Evolutionary conservation across 139 green algal genomes (phyloP), one percentile per base, ranked within the genome.

Genomic region (Chara braunii): DNA sequence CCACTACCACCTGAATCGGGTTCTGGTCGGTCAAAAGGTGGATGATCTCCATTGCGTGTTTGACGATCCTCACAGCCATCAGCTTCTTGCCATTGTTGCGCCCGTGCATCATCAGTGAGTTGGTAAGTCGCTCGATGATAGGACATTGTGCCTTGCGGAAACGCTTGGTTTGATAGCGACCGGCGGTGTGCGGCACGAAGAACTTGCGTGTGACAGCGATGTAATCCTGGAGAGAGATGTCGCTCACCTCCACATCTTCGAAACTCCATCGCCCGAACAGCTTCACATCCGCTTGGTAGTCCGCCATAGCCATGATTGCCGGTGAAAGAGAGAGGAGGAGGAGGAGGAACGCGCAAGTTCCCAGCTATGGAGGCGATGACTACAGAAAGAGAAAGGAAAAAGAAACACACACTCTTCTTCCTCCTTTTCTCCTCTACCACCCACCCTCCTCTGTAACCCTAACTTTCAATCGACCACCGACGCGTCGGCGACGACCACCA

Each of bases 61-160:
- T 86, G 12, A 99, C 90, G 69, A 99, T 99, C 75, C 87, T 85
- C 52, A 92, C 84, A 28, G 92, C 93, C 86, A 97, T 93, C 37
- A 98, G 69, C 89, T 99, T 99, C 88, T 99, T 99, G 76, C 93
- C 93, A 82, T 99, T 99, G 93, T 99, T 99, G 85, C 93, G 92
- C 59, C 93, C 93, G 81, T 99, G 93, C 91, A 94, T 95, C 93
- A 99, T 98, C 42, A 99, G 81, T 28, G 89, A 94, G 78, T 83
- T 88, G 33, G 81, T 86, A 51, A 98, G 81, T 57, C 90, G 80
- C 85, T 99, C 94, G 32, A 96, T 88, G 65, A 99, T 97, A 37
- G 94, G 94, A 87, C 94, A 98, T 76, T 94, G 88, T 32, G 94
- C 94, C 87, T 99, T 99, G 53, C 92, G 82, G 83, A 99, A 99